Evolutionary conservation across 495 filamentous ascomycete genomes (phyloP), one percentile per base, ranked within the genome.

Genomic region (Durotheca rogersii): DNA sequence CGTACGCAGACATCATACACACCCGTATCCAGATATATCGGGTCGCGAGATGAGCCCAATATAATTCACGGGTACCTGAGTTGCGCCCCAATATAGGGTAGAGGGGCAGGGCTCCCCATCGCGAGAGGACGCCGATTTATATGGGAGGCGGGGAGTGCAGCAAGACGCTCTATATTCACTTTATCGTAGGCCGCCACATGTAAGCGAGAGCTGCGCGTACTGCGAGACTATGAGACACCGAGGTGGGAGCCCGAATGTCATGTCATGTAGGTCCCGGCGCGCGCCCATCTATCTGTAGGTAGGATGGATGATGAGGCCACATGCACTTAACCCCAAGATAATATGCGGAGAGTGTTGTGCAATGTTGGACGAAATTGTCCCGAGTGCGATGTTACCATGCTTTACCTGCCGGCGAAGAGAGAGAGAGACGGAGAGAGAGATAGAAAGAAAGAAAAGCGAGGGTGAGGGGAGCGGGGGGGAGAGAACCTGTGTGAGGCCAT

Each of bases 61-160:
- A 46, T 45, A 38, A 6, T 7, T 6, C 7, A 38, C 50, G 56
- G 50, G 46, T 59, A 59, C 45, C 56, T 59, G 56, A 47, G 25
- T 53, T n/a, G 19, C 30, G 46, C 11, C 14, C 11, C 41, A 10
- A 10, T 14, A 53, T 49, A 40, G 29, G 42, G 21, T 30, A 19
- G 40, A 31, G 20, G 32, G 7, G 25, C n/a, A 17, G 37, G n/a
- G n/a, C n/a, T n/a, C 34, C 11, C 12, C 14, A 25, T 31, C 34
- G 37, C 25, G 38, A 6, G 4, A 27, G 23, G 9, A 27, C 4
- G 23, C 23, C 4, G 23, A 9, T 9, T 27, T 27, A 27, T 27
- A 27, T 27, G 23, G 4, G 23, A 27, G 9, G 23, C 23, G 23
- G 4, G 23, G 9, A 9, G 23, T 27, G 23, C 23, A 4, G 23